Evolutionary conservation across 2,329 filamentous ascomycete species (phyloP).

Genomic region (Diaporthe batatas): DNA sequence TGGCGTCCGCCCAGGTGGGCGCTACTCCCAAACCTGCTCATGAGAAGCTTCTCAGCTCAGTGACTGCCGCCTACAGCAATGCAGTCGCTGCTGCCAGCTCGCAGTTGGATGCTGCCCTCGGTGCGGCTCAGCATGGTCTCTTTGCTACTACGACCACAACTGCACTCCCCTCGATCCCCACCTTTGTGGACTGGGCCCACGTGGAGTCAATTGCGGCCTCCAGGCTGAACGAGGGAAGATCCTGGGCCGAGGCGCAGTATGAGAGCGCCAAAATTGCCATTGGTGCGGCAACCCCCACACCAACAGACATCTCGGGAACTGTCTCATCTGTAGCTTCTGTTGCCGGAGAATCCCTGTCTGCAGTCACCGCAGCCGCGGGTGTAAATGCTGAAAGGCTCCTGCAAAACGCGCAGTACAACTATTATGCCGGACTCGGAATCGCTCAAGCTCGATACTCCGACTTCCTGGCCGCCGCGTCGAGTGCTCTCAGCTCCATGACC

Average conservation of each 20-base stretch:
- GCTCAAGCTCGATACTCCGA: constrained; percentile 84
- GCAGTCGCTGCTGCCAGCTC: constrained; percentile 73
- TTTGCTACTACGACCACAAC: constrained; percentile 62
- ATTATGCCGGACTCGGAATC: constrained; percentile 83
- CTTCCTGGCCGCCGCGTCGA: constrained; percentile 79
- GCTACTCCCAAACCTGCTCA: constrained; percentile 78
- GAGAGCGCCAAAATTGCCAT: constrained; percentile 75
- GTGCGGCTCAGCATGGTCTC: constrained; percentile 63
- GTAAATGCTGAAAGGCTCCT: constrained; percentile 68
- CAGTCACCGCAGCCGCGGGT: constrained; percentile 48
- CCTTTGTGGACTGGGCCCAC: constrained; percentile 61
- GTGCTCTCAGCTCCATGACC: constrained; percentile 71
- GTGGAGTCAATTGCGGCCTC: constrained; percentile 77
- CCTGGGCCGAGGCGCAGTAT: constrained; percentile 79
- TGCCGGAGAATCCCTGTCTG: constrained; percentile 40
- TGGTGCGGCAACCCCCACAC: constrained; percentile 72
- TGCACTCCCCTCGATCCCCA: constrained; percentile 52
- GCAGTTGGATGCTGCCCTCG: constrained; percentile 68
- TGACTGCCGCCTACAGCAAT: constrained; percentile 76
- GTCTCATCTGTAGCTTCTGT: constrained; percentile 39
- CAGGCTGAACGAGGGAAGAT: constrained; percentile 77
- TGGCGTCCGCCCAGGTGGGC: constrained; percentile 75
- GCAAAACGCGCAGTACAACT: constrained; percentile 73
- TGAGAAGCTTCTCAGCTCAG: constrained; percentile 76
- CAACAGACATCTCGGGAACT: constrained; percentile 50